phyloP scores from a whole-genome alignment of 768 basidiomycete genomes.

The Suillus luteus region DNA sequence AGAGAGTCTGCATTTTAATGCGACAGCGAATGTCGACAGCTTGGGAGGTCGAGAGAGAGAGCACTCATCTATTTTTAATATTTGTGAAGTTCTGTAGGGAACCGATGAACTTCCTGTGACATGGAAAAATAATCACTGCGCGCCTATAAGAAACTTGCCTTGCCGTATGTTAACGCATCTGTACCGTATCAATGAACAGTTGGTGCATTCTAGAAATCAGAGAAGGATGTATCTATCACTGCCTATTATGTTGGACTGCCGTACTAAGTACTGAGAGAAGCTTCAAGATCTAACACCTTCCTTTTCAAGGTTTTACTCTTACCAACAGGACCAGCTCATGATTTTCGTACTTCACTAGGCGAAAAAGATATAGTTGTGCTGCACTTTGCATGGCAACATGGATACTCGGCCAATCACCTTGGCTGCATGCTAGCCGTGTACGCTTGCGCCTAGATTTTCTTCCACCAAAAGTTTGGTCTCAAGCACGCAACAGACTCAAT shows the following conservation, averaged over 20 bases:
- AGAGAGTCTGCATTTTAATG: background rate
- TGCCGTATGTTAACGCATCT: background rate
- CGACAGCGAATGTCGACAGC: background rate
- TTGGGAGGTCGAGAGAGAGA: background rate
- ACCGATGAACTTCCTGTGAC: background rate
- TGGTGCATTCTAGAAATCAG: background rate
- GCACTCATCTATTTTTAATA: background rate
- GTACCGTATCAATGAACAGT: background rate
- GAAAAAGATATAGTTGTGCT: background rate
- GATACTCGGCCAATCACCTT: conserved; percentile 19
- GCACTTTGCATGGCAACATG: conserved; percentile 29
- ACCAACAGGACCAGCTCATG: background rate
- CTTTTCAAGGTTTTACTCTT: conserved; percentile 3
- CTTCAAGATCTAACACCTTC: background rate
- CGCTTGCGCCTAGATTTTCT: conserved; percentile 20
- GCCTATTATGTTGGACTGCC: too few relatives aligned
- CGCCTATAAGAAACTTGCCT: background rate
- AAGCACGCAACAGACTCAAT: conserved; percentile 25
- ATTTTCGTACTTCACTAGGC: background rate
- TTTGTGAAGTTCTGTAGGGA: background rate
- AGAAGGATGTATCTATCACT: background rate
- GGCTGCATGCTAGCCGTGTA: conserved; percentile 17
- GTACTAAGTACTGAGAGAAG: too few relatives aligned
- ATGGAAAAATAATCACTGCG: background rate
- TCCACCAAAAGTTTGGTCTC: conserved; percentile 20